phyloP scores from a whole-genome alignment of 2,329 filamentous ascomycete genomes.

The Neonectria sp. region DNA sequence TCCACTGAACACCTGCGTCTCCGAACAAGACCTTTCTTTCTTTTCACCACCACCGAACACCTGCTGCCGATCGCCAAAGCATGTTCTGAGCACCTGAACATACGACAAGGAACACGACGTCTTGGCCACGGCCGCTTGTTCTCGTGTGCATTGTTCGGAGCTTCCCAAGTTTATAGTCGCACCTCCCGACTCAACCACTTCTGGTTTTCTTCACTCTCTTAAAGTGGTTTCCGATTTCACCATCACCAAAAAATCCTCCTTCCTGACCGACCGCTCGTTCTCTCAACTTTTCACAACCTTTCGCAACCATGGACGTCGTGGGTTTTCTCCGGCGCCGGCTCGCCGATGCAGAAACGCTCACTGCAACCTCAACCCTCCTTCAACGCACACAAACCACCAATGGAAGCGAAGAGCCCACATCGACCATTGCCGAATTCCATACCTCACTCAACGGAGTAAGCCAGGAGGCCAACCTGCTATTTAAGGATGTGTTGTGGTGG shows the following conservation, averaged over 20 bases:
- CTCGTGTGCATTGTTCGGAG: conserved; percentile 32
- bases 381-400: conserved; percentile 48
- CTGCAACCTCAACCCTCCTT: conserved; percentile 50
- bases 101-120: conserved; percentile 40
- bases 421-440: conserved; percentile 70
- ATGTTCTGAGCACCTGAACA: conserved; percentile 45
- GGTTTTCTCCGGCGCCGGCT: conserved; percentile 51
- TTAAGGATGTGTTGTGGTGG: conserved; percentile 73
- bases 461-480: conserved; percentile 70
- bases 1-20: conserved; percentile 3
- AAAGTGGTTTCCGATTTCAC: conserved; percentile 19
- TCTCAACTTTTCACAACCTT: conserved; percentile 29
- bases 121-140: conserved; percentile 23
- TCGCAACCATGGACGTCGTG: conserved; percentile 48
- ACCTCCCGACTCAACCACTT: conserved; percentile 13
- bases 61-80: conserved; percentile 4
- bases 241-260: conserved; percentile 24
- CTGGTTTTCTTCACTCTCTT: conserved; percentile 31
- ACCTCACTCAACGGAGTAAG: conserved; percentile 73
- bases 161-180: conserved; percentile 23
- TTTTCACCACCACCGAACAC: conserved; percentile 16
- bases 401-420: conserved; percentile 54
- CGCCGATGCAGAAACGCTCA: conserved; percentile 49
- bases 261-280: conserved; percentile 20
- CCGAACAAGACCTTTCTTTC: conserved; percentile 9